Evolutionary conservation across 257 asterid species (phyloP).

Genomic region (Lavandula angustifolia): DNA sequence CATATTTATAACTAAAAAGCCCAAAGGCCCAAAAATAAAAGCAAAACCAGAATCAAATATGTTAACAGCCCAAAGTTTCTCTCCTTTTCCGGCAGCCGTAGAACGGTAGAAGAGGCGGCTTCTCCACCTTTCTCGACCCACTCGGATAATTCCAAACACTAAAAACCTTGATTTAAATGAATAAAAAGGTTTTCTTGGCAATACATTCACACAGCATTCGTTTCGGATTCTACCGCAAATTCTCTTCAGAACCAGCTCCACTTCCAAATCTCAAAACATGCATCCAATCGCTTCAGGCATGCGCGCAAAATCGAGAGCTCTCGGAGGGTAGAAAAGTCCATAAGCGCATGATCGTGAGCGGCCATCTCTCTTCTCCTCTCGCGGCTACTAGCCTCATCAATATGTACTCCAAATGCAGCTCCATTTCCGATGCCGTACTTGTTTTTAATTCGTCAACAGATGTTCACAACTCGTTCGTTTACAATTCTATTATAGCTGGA

Average conservation of each 20-base stretch:
- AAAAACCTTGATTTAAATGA: conserved; percentile 19
- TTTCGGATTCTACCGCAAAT: conserved; percentile 31
- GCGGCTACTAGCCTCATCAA: conserved; percentile 80
- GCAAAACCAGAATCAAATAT: background rate
- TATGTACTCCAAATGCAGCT: conserved; percentile 83
- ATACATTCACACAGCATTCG: conserved; percentile 14
- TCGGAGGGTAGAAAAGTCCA: conserved; percentile 55
- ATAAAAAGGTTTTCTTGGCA: conserved; percentile 20
- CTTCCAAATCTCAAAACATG: conserved; percentile 37
- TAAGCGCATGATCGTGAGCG: conserved; percentile 50
- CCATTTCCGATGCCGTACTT: conserved; percentile 55
- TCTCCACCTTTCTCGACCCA: conserved; percentile 19
- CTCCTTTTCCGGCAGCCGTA: conserved; percentile 18
- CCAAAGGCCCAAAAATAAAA: background rate
- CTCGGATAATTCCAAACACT: background rate
- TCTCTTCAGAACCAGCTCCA: conserved; percentile 38
- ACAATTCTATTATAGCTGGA: conserved; percentile 73
- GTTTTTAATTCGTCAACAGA: conserved; percentile 51
- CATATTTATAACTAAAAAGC: too few species aligned
- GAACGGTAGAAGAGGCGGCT: conserved; percentile 16
- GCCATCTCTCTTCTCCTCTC: conserved; percentile 56
- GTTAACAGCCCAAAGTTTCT: background rate
- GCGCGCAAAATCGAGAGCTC: conserved; percentile 51
- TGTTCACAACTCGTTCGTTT: conserved; percentile 59
- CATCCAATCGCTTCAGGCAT: conserved; percentile 66